Evolutionary conservation across 83 land plant genomes (phyloP), one percentile per base, ranked within the genome.

Genomic region (Diphasiastrum complanatum): DNA sequence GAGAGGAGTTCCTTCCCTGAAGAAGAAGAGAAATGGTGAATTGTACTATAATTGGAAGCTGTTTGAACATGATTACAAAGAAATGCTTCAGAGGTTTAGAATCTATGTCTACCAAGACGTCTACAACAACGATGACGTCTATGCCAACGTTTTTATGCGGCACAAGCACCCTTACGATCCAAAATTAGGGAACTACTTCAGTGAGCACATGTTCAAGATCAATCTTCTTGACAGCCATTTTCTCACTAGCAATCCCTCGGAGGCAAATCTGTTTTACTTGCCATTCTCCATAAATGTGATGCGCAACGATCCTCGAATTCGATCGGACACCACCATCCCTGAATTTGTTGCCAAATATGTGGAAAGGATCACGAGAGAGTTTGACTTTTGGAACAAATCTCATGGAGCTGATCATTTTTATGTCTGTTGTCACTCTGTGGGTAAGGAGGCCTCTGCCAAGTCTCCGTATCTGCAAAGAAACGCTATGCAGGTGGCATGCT

Each of bases 131-230:
- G 4, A 30, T 3, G 22, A 45, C 31, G 51, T 47, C 2, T 65
- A 64, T 32, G 61, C 72, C 29, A 18, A 28, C 1, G 54, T 75
- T 41, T 79, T 79, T 64, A 61, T 67, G 19, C 79, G 79, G 3
- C 64, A 75, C 35, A 51, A 41, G 8, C 38, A 75, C 47, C 72
- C 79, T 1, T 57, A 45, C 23, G 30, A 75, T 36, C 79, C 75
- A 0, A 79, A 71, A 63, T 53, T 71, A 0, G 79, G 75, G 11
- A 79, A 79, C 64, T 75, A 70, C 33, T 71, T 61, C 68, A 79
- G 82, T 45, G 82, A 79, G 51, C 82, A 79, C 72, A 76, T 76
- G 75, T 79, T 79, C 61, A 79, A 79, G 65, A 33, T 75, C 61
- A 45, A 50, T 24, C 74, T 79, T 28, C 66, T 79, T 6, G 18